Evolutionary conservation across 2,329 filamentous ascomycete species (phyloP), one percentile per base, ranked within the genome.

Genomic region (Purpureocillium lavendulum): DNA sequence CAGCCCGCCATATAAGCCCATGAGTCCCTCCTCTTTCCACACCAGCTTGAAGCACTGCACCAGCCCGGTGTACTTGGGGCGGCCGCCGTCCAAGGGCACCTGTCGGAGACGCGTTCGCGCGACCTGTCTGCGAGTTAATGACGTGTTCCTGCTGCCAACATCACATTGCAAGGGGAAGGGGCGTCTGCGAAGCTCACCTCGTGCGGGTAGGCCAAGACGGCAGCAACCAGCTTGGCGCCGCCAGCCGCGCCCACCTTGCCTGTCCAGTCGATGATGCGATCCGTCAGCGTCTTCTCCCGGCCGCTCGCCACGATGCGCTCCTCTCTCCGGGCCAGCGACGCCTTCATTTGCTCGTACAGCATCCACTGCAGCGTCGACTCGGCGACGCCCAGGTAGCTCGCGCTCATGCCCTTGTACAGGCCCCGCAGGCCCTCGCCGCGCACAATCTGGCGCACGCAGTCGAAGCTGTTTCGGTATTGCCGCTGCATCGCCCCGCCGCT

Each of bases 321-420:
- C 59, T 84, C 82, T 43, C 87, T 70, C 33, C 66, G 64, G 34
- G 74, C 76, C 28, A 96, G 66, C n/a, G 70, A 70, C 17, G 75
- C 69, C 72, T 96, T 97, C 71, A 94, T 80, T 60, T 89, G 84
- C 66, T 97, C 89, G 62, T 96, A 97, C 51, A 96, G 66, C 54
- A 94, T 82, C 88, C 88, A 95, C 60, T 97, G 89, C 53, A 95
- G 62, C 5, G 89, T 92, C 48, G 82, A 89, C 68, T 96, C 90
- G 3, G 84, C 83, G 15, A 94, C 87, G 17, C 90, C 89, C 1
- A 97, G 70, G 57, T 96, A 97, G 55, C 85, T 92, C 28, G 89
- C 89, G 49, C 83, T 92, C 65, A 97, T 75, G 37, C 89, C 89
- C 55, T 88, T 85, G 65, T 96, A 97, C 43, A 97, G 68, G 2